Base-by-base conservation (phyloP, 2,329 filamentous ascomycete genomes). In the Metarhizium humberi region DNA sequence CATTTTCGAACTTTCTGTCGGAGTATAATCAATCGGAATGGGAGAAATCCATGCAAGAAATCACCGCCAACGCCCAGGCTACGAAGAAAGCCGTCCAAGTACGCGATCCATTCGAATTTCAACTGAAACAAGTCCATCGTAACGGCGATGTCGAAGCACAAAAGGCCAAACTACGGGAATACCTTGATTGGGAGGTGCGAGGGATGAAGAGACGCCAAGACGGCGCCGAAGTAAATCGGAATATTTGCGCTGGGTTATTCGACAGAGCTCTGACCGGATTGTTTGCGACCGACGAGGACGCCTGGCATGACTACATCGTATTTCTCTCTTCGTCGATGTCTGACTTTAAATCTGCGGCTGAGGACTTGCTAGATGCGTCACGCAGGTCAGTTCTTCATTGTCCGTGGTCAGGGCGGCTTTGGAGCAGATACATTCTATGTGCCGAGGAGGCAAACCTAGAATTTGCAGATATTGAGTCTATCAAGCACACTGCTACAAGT, bases 401-500 rank as follows among this genome's bases (percentile, higher is more conserved):
- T 63, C 92, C 94, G 2, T 95, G 91, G 87, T 95, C 91, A 6
- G 94, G 94, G 16, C 79, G 82, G 32, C 78, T 99, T 6, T 99
- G 94, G 94, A 89, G 90, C 6, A 85, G 92, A 61, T 92, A 92
- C 60, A 86, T 99, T 30, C 73, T 96, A 53, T 87, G 85, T 20
- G 88, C 90, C 3, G 94, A 97, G 71, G 82, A 89, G 49, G 86
- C 89, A 57, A 81, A 82, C 38, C 80, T 86, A 59, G 78, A 86
- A 0, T 96, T 95, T 63, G 77, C 86, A 29, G 87, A 89, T 51
- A 89, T 97, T 53, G 90, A 95, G 63, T 80, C 85, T 45, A 91
- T 96, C 69, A 99, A 99, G 71, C 90, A 96, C 69, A 85, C 86
- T 47, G 94, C 94, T 6, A 97, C 92, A 0, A 90, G 86, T 65